These are phyloP conservation scores for Fusarium annulatum DNA, from an alignment of 2,329 filamentous ascomycete species.

Conservation along the genomic window DNA sequence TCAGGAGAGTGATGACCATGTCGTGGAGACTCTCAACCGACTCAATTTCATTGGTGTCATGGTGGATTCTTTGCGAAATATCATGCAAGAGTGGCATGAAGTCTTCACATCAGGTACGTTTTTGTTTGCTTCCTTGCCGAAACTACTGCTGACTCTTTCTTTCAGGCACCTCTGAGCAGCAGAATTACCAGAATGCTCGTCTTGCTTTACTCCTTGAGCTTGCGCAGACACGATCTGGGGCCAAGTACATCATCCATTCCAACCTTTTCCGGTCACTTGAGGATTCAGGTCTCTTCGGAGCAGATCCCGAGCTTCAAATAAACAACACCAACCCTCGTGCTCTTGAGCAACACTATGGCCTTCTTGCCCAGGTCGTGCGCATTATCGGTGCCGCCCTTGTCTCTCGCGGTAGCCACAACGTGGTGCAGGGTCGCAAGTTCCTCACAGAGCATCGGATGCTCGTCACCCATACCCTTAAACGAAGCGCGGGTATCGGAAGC, in stretches of 20 bases:
- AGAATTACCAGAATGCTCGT: constrained; percentile 73
- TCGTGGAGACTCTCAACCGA: constrained; percentile 82
- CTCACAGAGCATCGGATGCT: constrained; percentile 83
- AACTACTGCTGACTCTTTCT: constrained; percentile 22
- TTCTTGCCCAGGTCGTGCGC: constrained; percentile 83
- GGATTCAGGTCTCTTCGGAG: constrained; percentile 84
- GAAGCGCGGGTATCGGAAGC: constrained; percentile 80
- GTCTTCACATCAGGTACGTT: constrained; percentile 65
- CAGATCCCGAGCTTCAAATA: constrained; percentile 92
- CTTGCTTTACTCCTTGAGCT: constrained; percentile 86
- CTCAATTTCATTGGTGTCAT: constrained; percentile 93
- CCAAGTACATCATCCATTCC: constrained; percentile 86
- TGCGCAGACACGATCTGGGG: constrained; percentile 85
- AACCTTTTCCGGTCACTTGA: constrained; percentile 86
- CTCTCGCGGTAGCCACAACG: constrained; percentile 83
- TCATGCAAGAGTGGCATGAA: constrained; percentile 77
- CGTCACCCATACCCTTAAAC: constrained; percentile 90
- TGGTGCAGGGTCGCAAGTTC: constrained; percentile 82
- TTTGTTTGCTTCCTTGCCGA: not conserved
- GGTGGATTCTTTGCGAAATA: constrained; percentile 84
- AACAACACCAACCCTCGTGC: constrained; percentile 76
- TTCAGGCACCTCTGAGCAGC: constrained; percentile 55
- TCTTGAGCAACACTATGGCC: constrained; percentile 82
- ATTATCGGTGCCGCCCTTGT: constrained; percentile 86
- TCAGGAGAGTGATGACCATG: constrained; percentile 75